Evolutionary conservation across 164 flowering plant species (phyloP).

Genomic region (Magnolia officinalis): DNA sequence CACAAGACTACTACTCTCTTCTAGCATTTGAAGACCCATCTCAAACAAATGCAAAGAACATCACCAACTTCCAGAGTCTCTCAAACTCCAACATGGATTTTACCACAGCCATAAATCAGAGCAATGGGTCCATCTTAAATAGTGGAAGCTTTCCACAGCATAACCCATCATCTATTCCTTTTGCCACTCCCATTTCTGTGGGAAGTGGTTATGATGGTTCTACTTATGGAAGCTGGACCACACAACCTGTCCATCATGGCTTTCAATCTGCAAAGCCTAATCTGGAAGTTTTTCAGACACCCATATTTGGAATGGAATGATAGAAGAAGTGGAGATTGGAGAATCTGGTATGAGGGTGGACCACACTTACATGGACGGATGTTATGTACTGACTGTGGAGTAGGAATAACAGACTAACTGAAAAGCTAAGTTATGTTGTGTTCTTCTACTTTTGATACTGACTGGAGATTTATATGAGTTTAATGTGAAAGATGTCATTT

Average conservation of each 20-base stretch:
- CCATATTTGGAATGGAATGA: constrained; percentile 14
- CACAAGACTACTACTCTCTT: constrained; percentile 21
- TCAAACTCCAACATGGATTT: constrained; percentile 24
- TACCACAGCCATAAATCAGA: constrained; percentile 1
- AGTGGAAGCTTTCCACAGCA: constrained; percentile 24
- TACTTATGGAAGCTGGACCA: constrained; percentile 5
- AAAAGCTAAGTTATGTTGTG: constrained; percentile 14
- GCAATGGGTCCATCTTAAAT: background rate
- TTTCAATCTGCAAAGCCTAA: constrained; percentile 4
- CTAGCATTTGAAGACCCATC: constrained; percentile 23
- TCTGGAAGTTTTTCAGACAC: constrained; percentile 6
- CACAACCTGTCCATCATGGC: constrained; percentile 1
- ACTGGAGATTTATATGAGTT: no score
- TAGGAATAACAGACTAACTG: constrained; percentile 39
- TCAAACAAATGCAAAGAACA: background rate
- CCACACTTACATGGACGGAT: constrained; percentile 6
- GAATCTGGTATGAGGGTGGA: background rate
- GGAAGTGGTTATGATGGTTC: constrained; percentile 22
- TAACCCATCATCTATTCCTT: constrained; percentile 14
- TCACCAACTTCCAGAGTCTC: background rate
- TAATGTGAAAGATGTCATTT: no score
- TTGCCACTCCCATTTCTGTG: constrained; percentile 23
- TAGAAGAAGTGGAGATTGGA: background rate
- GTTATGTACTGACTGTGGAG: constrained; percentile 32
- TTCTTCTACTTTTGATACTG: constrained; percentile 3